Evolutionary conservation across 2,329 filamentous ascomycete genomes (phyloP).

Genomic region (Talaromyces piceae): DNA sequence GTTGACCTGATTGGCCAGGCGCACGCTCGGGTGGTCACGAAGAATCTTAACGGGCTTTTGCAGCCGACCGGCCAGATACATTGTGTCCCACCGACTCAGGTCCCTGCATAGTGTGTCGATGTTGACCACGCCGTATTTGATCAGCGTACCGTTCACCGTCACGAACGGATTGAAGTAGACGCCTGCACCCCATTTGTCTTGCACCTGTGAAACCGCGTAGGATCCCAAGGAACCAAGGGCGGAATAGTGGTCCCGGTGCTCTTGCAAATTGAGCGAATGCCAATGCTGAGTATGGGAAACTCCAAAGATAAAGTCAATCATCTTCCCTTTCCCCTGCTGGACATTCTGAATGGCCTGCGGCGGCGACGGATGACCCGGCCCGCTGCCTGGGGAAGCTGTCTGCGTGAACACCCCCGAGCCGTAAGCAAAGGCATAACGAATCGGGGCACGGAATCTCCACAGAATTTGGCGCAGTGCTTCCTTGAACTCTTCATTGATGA

Average conservation of each 20-base stretch:
- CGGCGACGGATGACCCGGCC: slow-evolving; percentile 64
- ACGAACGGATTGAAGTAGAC: slow-evolving; percentile 98
- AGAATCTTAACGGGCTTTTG: slow-evolving; percentile 98
- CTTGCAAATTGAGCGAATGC: slow-evolving; percentile 84
- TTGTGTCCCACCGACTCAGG: slow-evolving; percentile 81
- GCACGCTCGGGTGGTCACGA: slow-evolving; percentile 83
- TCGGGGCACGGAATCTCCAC: slow-evolving; percentile 86
- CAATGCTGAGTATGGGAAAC: slow-evolving; percentile 93
- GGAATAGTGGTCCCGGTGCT: slow-evolving; percentile 91
- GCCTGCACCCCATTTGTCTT: slow-evolving; percentile 83
- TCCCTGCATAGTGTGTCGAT: slow-evolving; percentile 82
- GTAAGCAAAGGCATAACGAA: slow-evolving; percentile 94
- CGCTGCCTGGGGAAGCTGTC: slow-evolving; percentile 38
- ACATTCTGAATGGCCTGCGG: slow-evolving; percentile 73
- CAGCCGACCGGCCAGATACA: slow-evolving; percentile 91
- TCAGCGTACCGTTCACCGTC: slow-evolving; percentile 86
- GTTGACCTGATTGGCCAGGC: slow-evolving; percentile 93
- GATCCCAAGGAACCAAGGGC: slow-evolving; percentile 76
- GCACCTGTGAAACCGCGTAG: slow-evolving; percentile 72
- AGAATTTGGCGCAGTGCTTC: slow-evolving; percentile 79
- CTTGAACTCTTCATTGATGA: slow-evolving; percentile 93
- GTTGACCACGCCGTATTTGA: slow-evolving; percentile 97
- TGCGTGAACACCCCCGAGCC: slow-evolving; percentile 95
- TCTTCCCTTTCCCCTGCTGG: slow-evolving; percentile 82
- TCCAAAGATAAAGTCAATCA: slow-evolving; percentile 98